phyloP scores from a whole-genome alignment of 371 early-diverging fungal species.

The Cokeromyces recurvatus region DNA sequence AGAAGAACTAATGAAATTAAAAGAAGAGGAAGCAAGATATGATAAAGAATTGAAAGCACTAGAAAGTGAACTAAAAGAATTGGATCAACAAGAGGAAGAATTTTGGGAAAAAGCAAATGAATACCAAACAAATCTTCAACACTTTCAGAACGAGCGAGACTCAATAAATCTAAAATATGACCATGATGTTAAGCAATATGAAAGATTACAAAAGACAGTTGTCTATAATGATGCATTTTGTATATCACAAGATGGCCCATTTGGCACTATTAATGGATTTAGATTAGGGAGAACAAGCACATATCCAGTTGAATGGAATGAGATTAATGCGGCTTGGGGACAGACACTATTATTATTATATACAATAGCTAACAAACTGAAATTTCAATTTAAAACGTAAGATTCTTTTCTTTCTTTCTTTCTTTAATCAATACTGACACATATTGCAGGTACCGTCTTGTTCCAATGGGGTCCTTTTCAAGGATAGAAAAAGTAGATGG shows the following conservation, averaged over 20 bases:
- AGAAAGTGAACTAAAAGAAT: slow-evolving; percentile 54
- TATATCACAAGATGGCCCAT: slow-evolving; percentile 79
- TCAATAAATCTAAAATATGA: slow-evolving; percentile 76
- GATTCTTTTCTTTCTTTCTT: neutral
- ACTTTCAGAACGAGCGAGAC: slow-evolving; percentile 75
- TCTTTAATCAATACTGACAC: neutral
- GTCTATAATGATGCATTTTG: slow-evolving; percentile 92
- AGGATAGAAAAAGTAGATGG: slow-evolving; percentile 81
- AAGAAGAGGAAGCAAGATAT: slow-evolving; percentile 55
- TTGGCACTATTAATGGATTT: slow-evolving; percentile 93
- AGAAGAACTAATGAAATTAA: slow-evolving; percentile 51
- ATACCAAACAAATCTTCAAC: slow-evolving; percentile 55
- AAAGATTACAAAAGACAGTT: slow-evolving; percentile 83
- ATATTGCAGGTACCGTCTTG: slow-evolving; percentile 62
- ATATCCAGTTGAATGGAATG: slow-evolving; percentile 87
- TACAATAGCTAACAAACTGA: slow-evolving; percentile 80
- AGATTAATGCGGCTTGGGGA: slow-evolving; percentile 97
- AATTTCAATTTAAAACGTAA: slow-evolving; percentile 77
- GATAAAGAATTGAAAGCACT: slow-evolving; percentile 55
- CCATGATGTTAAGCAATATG: slow-evolving; percentile 71
- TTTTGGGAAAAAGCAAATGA: slow-evolving; percentile 79
- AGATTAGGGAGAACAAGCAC: slow-evolving; percentile 80
- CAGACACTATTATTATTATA: slow-evolving; percentile 83
- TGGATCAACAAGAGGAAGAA: slow-evolving; percentile 62
- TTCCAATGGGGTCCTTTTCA: slow-evolving; percentile 93